Percentiles rank a stretch among this genome's conserved stretches.
Evolutionary conservation across 2,329 filamentous ascomycete species (phyloP).

Genomic region (Chaetomiaceae sp.): DNA sequence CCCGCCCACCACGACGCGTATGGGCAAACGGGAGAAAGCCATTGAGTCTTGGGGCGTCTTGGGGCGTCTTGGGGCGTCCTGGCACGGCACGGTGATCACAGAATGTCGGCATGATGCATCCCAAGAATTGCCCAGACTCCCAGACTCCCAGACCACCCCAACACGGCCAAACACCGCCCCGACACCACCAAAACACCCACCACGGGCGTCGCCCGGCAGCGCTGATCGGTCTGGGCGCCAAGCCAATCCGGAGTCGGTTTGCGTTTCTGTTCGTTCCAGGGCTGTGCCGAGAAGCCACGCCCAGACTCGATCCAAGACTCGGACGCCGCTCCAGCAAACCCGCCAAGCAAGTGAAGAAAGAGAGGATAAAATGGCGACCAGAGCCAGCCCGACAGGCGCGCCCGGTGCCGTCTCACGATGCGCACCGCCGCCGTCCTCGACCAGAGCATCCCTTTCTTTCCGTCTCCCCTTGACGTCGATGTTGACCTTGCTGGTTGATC

Average conservation of each 20-base stretch:
- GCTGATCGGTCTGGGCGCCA: slow-evolving; percentile 24
- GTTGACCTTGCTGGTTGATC: neutral
- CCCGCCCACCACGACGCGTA: neutral
- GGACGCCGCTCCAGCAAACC: slow-evolving; percentile 4
- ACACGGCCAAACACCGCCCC: too few species aligned
- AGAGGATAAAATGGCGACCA: slow-evolving; percentile 16
- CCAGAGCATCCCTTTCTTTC: neutral
- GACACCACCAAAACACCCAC: neutral
- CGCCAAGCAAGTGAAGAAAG: slow-evolving; percentile 13
- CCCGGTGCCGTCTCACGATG: neutral
- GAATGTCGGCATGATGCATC: neutral
- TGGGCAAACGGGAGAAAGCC: neutral
- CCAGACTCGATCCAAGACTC: slow-evolving; percentile 17
- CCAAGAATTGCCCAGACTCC: too few species aligned
- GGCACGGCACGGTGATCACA: neutral
- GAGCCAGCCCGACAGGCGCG: neutral
- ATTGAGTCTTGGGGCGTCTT: neutral
- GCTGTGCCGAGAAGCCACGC: slow-evolving; percentile 14
- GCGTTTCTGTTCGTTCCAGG: slow-evolving; percentile 7
- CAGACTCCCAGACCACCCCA: too few species aligned
- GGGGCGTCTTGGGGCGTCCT: too few species aligned
- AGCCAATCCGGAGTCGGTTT: slow-evolving; percentile 7
- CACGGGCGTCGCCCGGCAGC: neutral
- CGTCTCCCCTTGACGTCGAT: neutral
- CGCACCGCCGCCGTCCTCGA: neutral